Percentiles rank a stretch among this genome's conserved stretches.
These are phyloP conservation scores for Spathaspora passalidarum DNA, from an alignment of 805 yeast genomes.

Conservation along the genomic window DNA sequence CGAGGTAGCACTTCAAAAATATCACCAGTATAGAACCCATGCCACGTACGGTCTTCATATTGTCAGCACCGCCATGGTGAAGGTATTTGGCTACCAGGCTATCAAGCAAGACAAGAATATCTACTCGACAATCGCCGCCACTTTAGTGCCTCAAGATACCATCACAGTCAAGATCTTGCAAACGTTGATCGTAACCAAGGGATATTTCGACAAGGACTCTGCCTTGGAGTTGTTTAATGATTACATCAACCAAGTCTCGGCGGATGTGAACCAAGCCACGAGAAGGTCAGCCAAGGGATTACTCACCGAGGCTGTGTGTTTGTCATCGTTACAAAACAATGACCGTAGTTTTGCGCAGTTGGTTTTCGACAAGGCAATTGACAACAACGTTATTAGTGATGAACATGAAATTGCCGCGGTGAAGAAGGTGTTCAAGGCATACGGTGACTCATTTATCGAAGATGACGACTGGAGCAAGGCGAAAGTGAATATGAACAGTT, in stretches of 20 bases:
- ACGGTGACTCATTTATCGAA: conserved; percentile 49
- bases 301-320: conserved; percentile 46
- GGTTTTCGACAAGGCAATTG: conserved; percentile 45
- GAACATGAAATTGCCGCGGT: conserved; percentile 40
- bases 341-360: conserved; percentile 56
- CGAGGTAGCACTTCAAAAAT: conserved; percentile 32
- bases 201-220: conserved; percentile 35
- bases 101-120: conserved; percentile 26
- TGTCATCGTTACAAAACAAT: conserved; percentile 39
- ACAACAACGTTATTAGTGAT: conserved; percentile 25
- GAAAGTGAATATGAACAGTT: conserved; percentile 27
- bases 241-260: conserved; percentile 37
- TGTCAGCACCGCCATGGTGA: conserved; percentile 39
- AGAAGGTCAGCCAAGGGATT: conserved; percentile 41
- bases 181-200: conserved; percentile 38
- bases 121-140: conserved; percentile 36
- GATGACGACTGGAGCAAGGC: conserved; percentile 35
- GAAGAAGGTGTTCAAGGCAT: conserved; percentile 43
- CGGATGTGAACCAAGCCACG: conserved; percentile 22
- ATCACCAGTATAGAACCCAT: conserved; percentile 36
- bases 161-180: conserved; percentile 34
- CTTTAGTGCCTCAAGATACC: conserved; percentile 24
- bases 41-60: conserved; percentile 39
- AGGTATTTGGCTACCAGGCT: conserved; percentile 39
- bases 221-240: conserved; percentile 46